Evolutionary conservation across 352 stramenopile species (phyloP).

Genomic region (Globisporangium orthogonon): DNA sequence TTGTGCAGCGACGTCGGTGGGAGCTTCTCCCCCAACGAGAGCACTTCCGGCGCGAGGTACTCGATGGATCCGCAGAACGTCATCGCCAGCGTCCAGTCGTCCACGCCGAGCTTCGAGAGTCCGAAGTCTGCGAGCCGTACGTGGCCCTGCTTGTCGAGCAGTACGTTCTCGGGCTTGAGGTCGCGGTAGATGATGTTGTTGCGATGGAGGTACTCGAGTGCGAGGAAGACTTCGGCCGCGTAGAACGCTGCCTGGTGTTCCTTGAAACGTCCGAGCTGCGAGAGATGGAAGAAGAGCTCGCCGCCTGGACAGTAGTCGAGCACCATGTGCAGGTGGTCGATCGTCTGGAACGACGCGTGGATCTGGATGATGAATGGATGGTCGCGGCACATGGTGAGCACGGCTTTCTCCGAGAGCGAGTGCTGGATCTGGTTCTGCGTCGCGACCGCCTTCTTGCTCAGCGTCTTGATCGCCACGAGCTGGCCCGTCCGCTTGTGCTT

Average conservation of each 20-base stretch:
- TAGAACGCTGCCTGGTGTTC: slow-evolving; percentile 86
- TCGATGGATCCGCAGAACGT: slow-evolving; percentile 88
- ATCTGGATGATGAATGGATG: slow-evolving; percentile 91
- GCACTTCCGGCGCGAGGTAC: slow-evolving; percentile 80
- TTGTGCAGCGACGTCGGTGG: neutral
- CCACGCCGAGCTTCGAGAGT: slow-evolving; percentile 65
- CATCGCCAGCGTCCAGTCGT: slow-evolving; percentile 52
- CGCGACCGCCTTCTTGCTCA: slow-evolving; percentile 78
- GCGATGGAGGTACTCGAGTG: slow-evolving; percentile 67
- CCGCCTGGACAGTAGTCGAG: slow-evolving; percentile 73
- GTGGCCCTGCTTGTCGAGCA: slow-evolving; percentile 84
- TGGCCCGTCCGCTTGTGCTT: slow-evolving; percentile 45
- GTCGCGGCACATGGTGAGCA: slow-evolving; percentile 84
- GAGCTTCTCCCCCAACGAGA: slow-evolving; percentile 37
- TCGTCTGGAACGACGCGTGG: slow-evolving; percentile 85
- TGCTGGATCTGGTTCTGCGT: slow-evolving; percentile 83
- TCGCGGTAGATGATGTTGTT: slow-evolving; percentile 85
- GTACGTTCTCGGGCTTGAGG: slow-evolving; percentile 90
- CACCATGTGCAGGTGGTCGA: slow-evolving; percentile 64
- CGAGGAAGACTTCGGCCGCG: slow-evolving; percentile 78
- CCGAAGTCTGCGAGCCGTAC: slow-evolving; percentile 90
- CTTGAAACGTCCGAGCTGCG: slow-evolving; percentile 56
- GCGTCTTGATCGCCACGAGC: slow-evolving; percentile 75
- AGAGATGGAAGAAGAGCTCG: slow-evolving; percentile 86
- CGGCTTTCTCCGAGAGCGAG: slow-evolving; percentile 76